Evolutionary conservation across 805 yeast genomes (phyloP), one percentile per base, ranked within the genome.

Genomic region (Yamadazyma phyllophila): DNA sequence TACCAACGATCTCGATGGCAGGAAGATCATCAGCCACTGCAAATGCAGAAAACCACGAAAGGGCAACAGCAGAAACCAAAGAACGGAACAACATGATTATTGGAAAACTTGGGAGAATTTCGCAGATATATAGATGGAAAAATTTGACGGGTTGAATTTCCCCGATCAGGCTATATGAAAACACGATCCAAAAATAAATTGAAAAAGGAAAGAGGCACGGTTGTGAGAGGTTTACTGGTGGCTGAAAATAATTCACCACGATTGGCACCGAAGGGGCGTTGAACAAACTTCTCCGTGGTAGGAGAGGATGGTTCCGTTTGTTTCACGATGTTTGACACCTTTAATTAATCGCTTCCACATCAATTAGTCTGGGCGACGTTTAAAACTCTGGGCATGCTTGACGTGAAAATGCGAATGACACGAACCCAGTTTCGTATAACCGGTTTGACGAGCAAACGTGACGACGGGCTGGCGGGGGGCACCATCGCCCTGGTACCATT

Each of bases 1-100:
- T 85, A 51, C 92, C 92, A 47, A 77, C 79, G 52, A 85, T 76
- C 58, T 84, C 88, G 54, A 86, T 80, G 31, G 83, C 75, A 51
- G 89, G 87, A 39, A 80, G 65, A 40, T 69, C 76, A 26, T 53
- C 76, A 47, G 76, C 78, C 14, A 30, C 29, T 5, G 45, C 46
- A 17, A 45, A 15, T 26, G 45, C 35, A 11, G 49, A 26, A 11
- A 46, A 26, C 35, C 37, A 44, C 8, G 44, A 30, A n/a, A 41
- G 35, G 24, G 33, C 44, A 27, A 37, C 16, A 27, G 40, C 38
- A 14, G 41, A 14, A 29, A 42, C 7, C 7, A 47, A 12, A 7
- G 45, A 41, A 30, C 39, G 16, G 45, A 47, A 47, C 36, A 47
- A 47, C 50, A 47, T 47, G 26, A 6, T 35, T 11, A 11, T 7